Evolutionary conservation across 2,329 filamentous ascomycete species (phyloP), one percentile per base, ranked within the genome.

Genomic region (Talaromyces albobiverticillius): DNA sequence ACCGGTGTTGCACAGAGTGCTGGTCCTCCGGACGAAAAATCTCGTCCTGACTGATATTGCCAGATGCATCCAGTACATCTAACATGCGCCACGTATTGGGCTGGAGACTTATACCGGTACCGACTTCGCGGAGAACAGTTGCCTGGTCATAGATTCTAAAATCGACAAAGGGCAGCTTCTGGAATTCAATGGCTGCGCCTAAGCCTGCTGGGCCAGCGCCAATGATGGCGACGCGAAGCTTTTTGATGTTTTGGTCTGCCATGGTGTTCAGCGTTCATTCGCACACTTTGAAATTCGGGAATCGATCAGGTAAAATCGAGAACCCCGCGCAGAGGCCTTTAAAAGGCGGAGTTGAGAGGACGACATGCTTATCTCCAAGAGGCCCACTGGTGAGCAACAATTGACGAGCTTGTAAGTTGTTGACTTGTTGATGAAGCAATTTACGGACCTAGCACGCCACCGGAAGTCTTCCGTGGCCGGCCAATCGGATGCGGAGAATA

Each of bases 101-200:
- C 46, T 57, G 54, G 20, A 57, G 38, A 22, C 54, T 57, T 13
- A 57, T 57, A 13, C 54, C 54, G 4, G 54, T 46, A 5, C 54
- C 54, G 26, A 57, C 32, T 29, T 57, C 54, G 16, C 45, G 50
- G 10, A 57, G 40, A 14, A 40, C 50, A 31, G 50, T 54, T 1
- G 43, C 54, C 48, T 51, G 48, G 22, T 51, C 48, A n/a, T 51
- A 51, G 22, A 51, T 32, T 34, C 26, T 51, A 8, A 26, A 42
- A 9, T 51, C 36, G 36, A 51, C 48, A 43, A 51, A 51, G 11
- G 34, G 22, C n/a, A 51, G 48, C 23, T 51, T 41, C 10, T 40
- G 13, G 7, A 51, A 43, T 16, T 51, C 48, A 43, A 51, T 51
- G 34, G 48, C 36, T 3, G 48, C 48, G 2, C 48, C 48, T 20